Conservation (phyloP, 805 yeast genomes). For the Starmerella bombi region DNA sequence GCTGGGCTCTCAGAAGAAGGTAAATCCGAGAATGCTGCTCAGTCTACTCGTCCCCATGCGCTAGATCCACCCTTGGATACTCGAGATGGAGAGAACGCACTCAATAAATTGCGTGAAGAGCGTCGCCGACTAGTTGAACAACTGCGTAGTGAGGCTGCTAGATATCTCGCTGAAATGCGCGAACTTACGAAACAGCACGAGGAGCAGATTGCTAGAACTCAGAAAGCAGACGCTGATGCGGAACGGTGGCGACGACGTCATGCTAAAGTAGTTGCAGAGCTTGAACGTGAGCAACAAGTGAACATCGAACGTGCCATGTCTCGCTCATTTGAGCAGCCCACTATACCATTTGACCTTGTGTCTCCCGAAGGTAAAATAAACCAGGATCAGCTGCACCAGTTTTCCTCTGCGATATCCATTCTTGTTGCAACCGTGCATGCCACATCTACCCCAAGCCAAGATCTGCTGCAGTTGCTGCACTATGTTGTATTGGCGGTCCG, state of each 20-base stretch:
- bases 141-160: conserved; percentile 29
- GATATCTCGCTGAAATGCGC: conserved; percentile 30
- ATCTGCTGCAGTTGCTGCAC: conserved; percentile 27
- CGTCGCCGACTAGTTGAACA: conserved; percentile 21
- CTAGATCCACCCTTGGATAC: no score
- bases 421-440: background rate
- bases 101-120: no score
- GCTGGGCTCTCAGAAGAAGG: no score
- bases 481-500: conserved; percentile 26
- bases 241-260: conserved; percentile 28
- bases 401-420: conserved; percentile 15
- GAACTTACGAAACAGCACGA: conserved; percentile 24
- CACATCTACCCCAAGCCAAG: conserved; percentile 10
- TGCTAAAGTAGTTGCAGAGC: conserved; percentile 24
- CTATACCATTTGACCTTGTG: conserved; percentile 1
- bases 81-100: no score
- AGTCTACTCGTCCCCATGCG: no score
- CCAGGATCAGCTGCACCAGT: conserved; percentile 21
- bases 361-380: conserved; percentile 23
- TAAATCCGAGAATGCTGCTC: no score
- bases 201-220: conserved; percentile 21
- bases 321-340: conserved; percentile 5
- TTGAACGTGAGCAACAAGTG: conserved; percentile 16
- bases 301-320: conserved; percentile 14
- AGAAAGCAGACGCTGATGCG: conserved; percentile 25